A percentile compares a stretch with the other conserved stretches of the same genome.
phyloP scores from a whole-genome alignment of 148 eudicot genomes.

The Rhododendron molle region DNA sequence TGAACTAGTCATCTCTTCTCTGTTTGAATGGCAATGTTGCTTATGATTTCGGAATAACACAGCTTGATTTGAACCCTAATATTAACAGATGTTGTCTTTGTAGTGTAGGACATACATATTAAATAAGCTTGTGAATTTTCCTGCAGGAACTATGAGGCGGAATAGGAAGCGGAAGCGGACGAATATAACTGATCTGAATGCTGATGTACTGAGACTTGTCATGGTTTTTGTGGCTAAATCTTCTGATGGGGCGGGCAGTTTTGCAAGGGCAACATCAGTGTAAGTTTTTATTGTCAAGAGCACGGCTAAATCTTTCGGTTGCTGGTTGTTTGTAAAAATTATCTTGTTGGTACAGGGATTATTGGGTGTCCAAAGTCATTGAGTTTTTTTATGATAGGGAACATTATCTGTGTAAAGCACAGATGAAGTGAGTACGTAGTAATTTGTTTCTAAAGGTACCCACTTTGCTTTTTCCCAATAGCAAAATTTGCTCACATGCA shows the following conservation, averaged over 20 bases:
- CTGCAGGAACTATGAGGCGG: not conserved
- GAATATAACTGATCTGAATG: not conserved
- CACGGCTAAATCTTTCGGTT: not conserved
- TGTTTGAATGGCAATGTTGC: not conserved
- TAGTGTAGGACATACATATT: no score
- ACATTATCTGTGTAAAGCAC: not conserved
- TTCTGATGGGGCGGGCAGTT: slow-evolving; percentile 6
- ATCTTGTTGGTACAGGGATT: not conserved
- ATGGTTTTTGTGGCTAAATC: slow-evolving; percentile 4
- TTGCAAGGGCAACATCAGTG: slow-evolving; percentile 5
- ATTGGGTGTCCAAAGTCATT: not conserved
- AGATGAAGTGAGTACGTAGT: not conserved
- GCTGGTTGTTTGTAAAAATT: not conserved
- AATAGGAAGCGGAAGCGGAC: not conserved
- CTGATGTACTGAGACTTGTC: not conserved
- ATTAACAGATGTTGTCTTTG: not conserved
- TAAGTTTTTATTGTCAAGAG: not conserved
- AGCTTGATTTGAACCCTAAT: not conserved
- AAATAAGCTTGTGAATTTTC: not conserved
- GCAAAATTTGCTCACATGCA: not conserved
- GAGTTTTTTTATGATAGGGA: not conserved
- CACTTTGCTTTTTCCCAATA: not conserved
- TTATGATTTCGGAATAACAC: not conserved
- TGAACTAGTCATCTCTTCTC: not conserved
- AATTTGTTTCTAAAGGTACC: not conserved